phyloP scores from a whole-genome alignment of 148 eudicot species.

The Fallopia convolvulus region DNA sequence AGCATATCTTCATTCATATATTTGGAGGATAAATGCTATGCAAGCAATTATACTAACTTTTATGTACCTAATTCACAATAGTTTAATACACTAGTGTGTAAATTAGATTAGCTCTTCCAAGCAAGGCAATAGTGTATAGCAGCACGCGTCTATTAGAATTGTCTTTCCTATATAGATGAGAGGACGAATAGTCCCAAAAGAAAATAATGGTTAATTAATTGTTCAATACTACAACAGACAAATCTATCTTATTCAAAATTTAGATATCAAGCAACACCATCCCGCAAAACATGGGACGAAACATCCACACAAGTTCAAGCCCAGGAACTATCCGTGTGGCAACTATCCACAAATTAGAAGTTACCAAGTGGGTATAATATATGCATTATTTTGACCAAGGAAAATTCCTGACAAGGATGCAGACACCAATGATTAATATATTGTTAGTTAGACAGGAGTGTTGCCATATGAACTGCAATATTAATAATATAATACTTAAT shows the following conservation, averaged over 20 bases:
- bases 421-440: conserved; percentile 3
- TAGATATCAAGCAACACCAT: neutral
- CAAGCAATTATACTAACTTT: neutral
- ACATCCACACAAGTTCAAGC: conserved; percentile 2
- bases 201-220: neutral
- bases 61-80: neutral
- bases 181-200: neutral
- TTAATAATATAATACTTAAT: neutral
- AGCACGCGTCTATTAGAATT: neutral
- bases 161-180: neutral
- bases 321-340: conserved; percentile 7
- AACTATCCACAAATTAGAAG: conserved; percentile 1
- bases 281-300: conserved; percentile 8
- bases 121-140: neutral
- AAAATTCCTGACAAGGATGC: neutral
- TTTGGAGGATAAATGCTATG: neutral
- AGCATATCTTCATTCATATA: neutral
- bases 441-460: neutral
- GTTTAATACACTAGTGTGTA: neutral
- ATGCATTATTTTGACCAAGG: neutral
- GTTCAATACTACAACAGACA: neutral
- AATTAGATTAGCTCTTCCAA: neutral
- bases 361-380: conserved; percentile 4
- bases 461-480: neutral
- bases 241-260: neutral